Evolutionary conservation across 2,329 filamentous ascomycete species (phyloP).

Genomic region (Ceratocystis colombiana): DNA sequence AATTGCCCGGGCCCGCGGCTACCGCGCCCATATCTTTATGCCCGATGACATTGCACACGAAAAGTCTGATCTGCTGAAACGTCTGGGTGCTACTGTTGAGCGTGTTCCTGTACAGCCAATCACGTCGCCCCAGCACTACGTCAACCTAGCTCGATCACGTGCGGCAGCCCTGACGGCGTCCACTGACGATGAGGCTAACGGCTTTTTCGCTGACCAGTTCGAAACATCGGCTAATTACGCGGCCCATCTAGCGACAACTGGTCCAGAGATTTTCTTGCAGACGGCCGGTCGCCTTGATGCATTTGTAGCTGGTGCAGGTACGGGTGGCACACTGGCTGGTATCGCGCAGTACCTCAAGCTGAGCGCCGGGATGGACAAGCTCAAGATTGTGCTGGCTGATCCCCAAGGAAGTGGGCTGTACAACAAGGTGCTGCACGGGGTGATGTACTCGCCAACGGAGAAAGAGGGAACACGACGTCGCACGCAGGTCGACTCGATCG

Average conservation of each 20-base stretch:
- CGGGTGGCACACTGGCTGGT: conserved; percentile 84
- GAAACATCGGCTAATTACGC: conserved; percentile 82
- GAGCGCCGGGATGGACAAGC: conserved; percentile 43
- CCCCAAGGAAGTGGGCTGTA: conserved; percentile 89
- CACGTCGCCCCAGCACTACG: conserved; percentile 85
- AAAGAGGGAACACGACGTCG: conserved; percentile 80
- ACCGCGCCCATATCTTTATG: conserved; percentile 94
- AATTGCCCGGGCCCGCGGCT: conserved; percentile 77
- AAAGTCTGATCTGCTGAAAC: conserved; percentile 78
- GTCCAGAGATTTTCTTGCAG: conserved; percentile 79
- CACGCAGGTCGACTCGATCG: conserved; percentile 87
- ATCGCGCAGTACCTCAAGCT: conserved; percentile 77
- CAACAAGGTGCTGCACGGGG: conserved; percentile 83
- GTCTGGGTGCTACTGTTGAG: conserved; percentile 87
- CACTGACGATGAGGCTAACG: conserved; percentile 51
- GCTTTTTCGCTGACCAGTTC: conserved; percentile 95
- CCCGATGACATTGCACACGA: conserved; percentile 81
- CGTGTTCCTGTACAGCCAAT: conserved; percentile 85
- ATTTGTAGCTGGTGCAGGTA: conserved; percentile 88
- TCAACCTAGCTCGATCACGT: conserved; percentile 74
- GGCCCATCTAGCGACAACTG: conserved; percentile 72
- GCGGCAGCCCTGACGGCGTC: conserved; percentile 61
- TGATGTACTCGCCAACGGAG: conserved; percentile 89
- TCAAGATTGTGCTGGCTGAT: conserved; percentile 76
- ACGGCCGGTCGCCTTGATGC: conserved; percentile 65